A percentile compares a stretch with the other conserved stretches of the same genome.
Conservation (phyloP, 1,284 basidiomycete genomes). For the Dichomitus squalens region DNA sequence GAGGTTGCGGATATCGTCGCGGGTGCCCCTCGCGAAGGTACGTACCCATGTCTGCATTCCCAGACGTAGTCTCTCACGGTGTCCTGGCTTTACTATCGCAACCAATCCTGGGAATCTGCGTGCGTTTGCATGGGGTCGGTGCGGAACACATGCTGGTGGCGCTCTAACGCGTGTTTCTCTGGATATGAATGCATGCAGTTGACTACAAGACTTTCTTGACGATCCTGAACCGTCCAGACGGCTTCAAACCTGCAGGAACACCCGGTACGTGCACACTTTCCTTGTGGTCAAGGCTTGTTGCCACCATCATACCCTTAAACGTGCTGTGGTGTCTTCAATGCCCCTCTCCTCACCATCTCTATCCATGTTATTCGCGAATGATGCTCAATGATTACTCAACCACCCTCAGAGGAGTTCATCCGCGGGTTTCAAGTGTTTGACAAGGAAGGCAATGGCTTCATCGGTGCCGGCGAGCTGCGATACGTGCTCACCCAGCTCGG, state of each 20-base stretch:
- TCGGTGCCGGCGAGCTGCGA: conserved; percentile 89
- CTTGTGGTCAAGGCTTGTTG: too few relatives aligned
- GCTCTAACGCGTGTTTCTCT: neutral
- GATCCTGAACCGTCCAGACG: conserved; percentile 94
- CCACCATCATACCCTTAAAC: neutral
- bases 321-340: neutral
- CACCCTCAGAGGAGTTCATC: conserved; percentile 92
- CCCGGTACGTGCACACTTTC: conserved; percentile 61
- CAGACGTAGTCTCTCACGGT: conserved; percentile 3
- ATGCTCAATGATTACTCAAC: neutral
- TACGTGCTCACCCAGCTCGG: conserved; percentile 96
- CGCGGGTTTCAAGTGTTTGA: conserved; percentile 99
- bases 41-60: conserved; percentile 28
- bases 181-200: conserved; percentile 48
- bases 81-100: too few relatives aligned
- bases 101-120: too few relatives aligned
- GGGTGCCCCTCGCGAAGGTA: conserved; percentile 77
- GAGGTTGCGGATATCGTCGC: conserved; percentile 87
- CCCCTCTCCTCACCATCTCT: neutral
- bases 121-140: neutral
- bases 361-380: neutral
- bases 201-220: conserved; percentile 89
- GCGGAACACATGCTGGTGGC: neutral
- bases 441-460: conserved; percentile 97
- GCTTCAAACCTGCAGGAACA: conserved; percentile 95